Base-by-base conservation (phyloP, 768 basidiomycete species). In the Amanita fuliginea region DNA sequence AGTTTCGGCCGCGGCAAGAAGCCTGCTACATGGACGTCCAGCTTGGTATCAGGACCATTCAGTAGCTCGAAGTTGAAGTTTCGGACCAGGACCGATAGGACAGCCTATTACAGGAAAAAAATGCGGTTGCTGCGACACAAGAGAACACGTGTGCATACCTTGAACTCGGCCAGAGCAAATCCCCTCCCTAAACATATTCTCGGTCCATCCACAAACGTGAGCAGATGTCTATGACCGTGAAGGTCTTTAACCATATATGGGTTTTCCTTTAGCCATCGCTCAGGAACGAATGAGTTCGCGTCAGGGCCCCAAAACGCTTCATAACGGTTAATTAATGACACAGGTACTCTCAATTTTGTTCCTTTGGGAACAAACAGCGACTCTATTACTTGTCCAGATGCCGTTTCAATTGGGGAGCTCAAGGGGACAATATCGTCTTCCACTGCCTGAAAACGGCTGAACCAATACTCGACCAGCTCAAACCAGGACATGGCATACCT, bases 191-290 rank as follows among this genome's bases (percentile, higher is more conserved):
- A 60, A 51, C 75, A 76, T 16, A 60, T 64, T 32, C 72, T 60
- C 4, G 66, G 64, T 1, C 75, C 76, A 37, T 76, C 74, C 0
- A 66, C 59, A 55, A 74, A 77, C 3, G 69, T 69, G 46, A 72
- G 59, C 1, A 74, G 46, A 36, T 75, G 72, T 16, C 61, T 57
- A 28, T 67, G 64, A 1, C 68, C 66, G 30, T 64, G 64, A 36
- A 70, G 54, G 30, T 63, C 63, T 28, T 64, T 59, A 10, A 65
- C 67, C 3, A 47, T 42, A 16, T 26, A 55, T 50, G 45, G 52
- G 52, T 11, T 59, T 9, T 47, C 55, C 4, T 64, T 57, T 7
- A 71, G 52, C 74, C 75, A 76, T 1, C 74, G 64, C 35, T 67
- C 64, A 1, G 73, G 75, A 6, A 60, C 60, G 55, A 75, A 76